Base-by-base conservation (phyloP, 495 filamentous ascomycete genomes). In the Aspergillus bertholletiae region DNA sequence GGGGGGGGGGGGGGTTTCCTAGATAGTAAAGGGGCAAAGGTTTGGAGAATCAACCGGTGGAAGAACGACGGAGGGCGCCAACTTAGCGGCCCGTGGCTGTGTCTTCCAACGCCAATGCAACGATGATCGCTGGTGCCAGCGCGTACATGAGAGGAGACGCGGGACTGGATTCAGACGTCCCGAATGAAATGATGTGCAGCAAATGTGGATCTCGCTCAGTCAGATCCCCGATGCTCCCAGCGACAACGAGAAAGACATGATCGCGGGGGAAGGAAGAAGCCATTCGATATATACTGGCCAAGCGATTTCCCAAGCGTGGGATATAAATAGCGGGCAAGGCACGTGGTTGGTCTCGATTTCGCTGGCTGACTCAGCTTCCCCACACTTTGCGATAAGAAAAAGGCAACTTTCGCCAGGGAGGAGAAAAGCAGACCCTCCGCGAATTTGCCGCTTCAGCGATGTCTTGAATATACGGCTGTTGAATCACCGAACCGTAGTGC, bases 301-400 rank as follows among this genome's bases (percentile, higher is more conserved):
- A 37, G 5, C 15, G 12, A 37, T 37, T 13, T 43, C 39, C 6
- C n/a, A 15, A 21, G 17, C 18, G 18, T 23, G 32, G 47, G 57
- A 53, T 56, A 56, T 51, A 54, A 60, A 60, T 60, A 60, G 44
- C 21, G 39, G 9, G 17, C 20, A 45, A 32, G 23, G 53, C 57
- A 60, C 57, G 57, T 60, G 57, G 57, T 60, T 60, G 57, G 57
- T 27, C 49, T n/a, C n/a, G n/a, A n/a, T n/a, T n/a, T n/a, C 23
- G 30, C 37, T 9, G 12, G 49, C 48, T 60, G 57, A 60, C 21
- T 60, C 57, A 60, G 43, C 57, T 20, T 50, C 57, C 57, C 57
- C 57, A 56, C 57, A 56, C 30, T 35, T 45, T 53, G 45, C 46
- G 56, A 58, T 54, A 54, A 58, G 56, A 53, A 39, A 46, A n/a